Conservation (phyloP, 192 early-diverging fungal genomes). For the Coemansia sp. region DNA sequence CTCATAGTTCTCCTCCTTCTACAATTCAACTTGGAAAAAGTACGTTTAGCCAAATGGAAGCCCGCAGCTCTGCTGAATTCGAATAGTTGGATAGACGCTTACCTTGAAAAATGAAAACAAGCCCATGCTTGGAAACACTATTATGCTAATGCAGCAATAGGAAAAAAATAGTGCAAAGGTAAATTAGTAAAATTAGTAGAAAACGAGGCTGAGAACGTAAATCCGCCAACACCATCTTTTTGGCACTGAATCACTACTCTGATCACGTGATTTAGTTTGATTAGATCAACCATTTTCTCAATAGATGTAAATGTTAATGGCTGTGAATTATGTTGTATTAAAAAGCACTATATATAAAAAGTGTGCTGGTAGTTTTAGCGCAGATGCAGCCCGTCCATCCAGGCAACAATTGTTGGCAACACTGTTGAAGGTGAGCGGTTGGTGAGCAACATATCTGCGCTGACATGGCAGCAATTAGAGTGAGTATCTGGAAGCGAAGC, state of each 20-base stretch:
- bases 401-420: constrained; percentile 27
- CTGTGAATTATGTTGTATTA: not conserved
- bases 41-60: too few relatives aligned
- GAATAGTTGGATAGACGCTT: not conserved
- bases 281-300: not conserved
- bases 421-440: constrained; percentile 18
- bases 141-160: not conserved
- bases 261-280: too few relatives aligned
- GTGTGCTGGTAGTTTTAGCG: constrained; percentile 6
- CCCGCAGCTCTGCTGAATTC: not conserved
- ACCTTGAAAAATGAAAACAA: constrained; percentile 41
- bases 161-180: constrained; percentile 7
- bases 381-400: constrained; percentile 49
- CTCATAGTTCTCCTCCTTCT: constrained; percentile 61
- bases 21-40: not conserved
- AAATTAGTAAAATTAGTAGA: constrained; percentile 3
- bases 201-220: too few relatives aligned
- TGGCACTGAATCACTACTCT: too few relatives aligned
- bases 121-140: constrained; percentile 15
- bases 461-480: too few relatives aligned
- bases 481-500: not conserved
- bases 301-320: not conserved
- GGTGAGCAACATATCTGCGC: not conserved
- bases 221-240: too few relatives aligned
- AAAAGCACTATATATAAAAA: not conserved